phyloP scores from a whole-genome alignment of 2,329 filamentous ascomycete species.

The Alternaria incomplexa region DNA sequence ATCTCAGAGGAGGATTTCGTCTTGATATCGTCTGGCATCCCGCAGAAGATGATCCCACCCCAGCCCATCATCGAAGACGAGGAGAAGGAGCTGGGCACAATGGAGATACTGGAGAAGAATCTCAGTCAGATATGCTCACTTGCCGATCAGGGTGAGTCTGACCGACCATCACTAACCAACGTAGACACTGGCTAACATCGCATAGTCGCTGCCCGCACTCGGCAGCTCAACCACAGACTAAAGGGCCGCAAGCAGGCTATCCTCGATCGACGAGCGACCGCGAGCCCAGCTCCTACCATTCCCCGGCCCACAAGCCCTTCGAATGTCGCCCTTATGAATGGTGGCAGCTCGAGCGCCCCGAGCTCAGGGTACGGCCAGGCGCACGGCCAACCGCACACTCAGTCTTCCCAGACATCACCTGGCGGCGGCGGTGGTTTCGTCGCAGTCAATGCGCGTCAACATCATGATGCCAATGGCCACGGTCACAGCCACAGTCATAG shows the following conservation, averaged over 20 bases:
- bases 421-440: constrained; percentile 59
- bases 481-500: constrained; percentile 19
- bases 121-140: constrained; percentile 78
- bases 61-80: constrained; percentile 86
- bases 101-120: constrained; percentile 83
- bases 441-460: constrained; percentile 62
- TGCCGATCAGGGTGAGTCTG: constrained; percentile 71
- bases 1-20: constrained; percentile 89
- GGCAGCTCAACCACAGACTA: constrained; percentile 81
- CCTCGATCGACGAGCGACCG: constrained; percentile 64
- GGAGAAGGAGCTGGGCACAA: constrained; percentile 79
- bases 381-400: neutral
- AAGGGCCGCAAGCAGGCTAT: constrained; percentile 78
- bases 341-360: constrained; percentile 35
- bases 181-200: constrained; percentile 4
- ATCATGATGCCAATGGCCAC: constrained; percentile 40
- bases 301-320: constrained; percentile 48
- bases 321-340: constrained; percentile 52
- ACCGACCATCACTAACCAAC: neutral
- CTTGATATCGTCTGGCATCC: constrained; percentile 79
- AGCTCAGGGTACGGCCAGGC: constrained; percentile 10
- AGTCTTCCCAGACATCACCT: constrained; percentile 47
- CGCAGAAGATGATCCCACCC: constrained; percentile 81
- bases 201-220: constrained; percentile 69
- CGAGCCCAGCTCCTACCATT: constrained; percentile 48